Evolutionary conservation across 768 basidiomycete species (phyloP).

Genomic region (Suillus placidus): DNA sequence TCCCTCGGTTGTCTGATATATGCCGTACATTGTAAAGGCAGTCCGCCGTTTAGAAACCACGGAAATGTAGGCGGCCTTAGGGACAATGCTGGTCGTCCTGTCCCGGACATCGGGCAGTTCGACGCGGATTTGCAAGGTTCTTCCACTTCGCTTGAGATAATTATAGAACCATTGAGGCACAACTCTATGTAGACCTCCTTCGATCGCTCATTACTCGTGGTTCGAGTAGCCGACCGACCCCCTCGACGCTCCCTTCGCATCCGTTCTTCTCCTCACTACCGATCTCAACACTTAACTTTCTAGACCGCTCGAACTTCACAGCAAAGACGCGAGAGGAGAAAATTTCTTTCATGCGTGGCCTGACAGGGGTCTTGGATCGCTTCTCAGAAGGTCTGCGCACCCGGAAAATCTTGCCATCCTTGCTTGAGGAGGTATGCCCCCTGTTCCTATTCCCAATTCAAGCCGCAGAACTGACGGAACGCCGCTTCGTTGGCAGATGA

Average conservation of each 20-base stretch:
- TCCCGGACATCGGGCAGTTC: conserved; percentile 63
- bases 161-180: conserved; percentile 15
- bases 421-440: conserved; percentile 84
- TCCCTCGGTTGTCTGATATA: conserved; percentile 90
- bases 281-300: conserved; percentile 93
- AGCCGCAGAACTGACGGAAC: conserved; percentile 7
- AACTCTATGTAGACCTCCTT: conserved; percentile 61
- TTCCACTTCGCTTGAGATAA: conserved; percentile 11
- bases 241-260: conserved; percentile 78
- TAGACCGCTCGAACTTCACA: conserved; percentile 94
- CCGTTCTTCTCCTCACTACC: conserved; percentile 95
- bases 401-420: conserved; percentile 87
- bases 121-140: conserved; percentile 77
- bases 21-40: conserved; percentile 87
- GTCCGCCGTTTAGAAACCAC: conserved; percentile 85
- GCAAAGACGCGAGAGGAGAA: conserved; percentile 95
- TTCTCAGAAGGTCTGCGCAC: conserved; percentile 87
- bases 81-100: conserved; percentile 65
- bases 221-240: conserved; percentile 70
- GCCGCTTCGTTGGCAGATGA: conserved; percentile 59
- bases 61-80: conserved; percentile 71
- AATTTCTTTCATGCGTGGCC: conserved; percentile 92
- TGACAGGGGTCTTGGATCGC: conserved; percentile 74
- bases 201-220: conserved; percentile 81
- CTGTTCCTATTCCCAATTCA: conserved; percentile 8